A percentile compares a stretch with the other conserved stretches of the same genome.
These are phyloP conservation scores for Cicer arietinum DNA, from an alignment of 306 rosid genomes.

Conservation along the genomic window DNA sequence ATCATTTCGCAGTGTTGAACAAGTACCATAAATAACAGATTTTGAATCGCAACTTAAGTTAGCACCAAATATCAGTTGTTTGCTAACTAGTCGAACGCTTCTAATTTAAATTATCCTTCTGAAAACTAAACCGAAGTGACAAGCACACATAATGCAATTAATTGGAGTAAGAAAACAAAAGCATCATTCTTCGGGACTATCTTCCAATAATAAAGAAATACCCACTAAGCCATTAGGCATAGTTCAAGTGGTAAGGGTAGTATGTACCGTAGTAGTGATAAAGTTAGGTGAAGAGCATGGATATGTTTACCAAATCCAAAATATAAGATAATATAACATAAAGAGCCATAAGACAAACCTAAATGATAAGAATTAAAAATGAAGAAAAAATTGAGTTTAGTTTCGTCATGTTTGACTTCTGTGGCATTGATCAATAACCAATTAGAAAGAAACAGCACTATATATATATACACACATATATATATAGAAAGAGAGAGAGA, in stretches of 20 bases:
- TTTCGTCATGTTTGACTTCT: conserved; percentile 12
- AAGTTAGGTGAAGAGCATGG: not conserved
- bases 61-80: conserved; percentile 22
- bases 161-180: conserved; percentile 8
- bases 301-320: conserved; percentile 18
- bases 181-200: conserved; percentile 2
- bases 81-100: conserved; percentile 20
- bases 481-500: not conserved
- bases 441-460: conserved; percentile 31
- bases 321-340: not conserved
- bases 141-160: conserved; percentile 7
- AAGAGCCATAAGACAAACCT: not conserved
- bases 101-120: conserved; percentile 1
- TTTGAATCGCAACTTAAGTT: conserved; percentile 26
- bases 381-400: not conserved
- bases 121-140: conserved; percentile 20
- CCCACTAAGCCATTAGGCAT: conserved; percentile 6
- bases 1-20: not conserved
- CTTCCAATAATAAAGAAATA: conserved; percentile 1
- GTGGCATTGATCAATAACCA: conserved; percentile 16
- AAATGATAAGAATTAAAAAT: not conserved
- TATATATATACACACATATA: too few species aligned
- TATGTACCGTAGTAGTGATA: not conserved
- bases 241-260: conserved; percentile 7
- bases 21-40: conserved; percentile 5